Evolutionary conservation across 345 rosid species (phyloP), one percentile per base, ranked within the genome.

Genomic region (Brassica incana): DNA sequence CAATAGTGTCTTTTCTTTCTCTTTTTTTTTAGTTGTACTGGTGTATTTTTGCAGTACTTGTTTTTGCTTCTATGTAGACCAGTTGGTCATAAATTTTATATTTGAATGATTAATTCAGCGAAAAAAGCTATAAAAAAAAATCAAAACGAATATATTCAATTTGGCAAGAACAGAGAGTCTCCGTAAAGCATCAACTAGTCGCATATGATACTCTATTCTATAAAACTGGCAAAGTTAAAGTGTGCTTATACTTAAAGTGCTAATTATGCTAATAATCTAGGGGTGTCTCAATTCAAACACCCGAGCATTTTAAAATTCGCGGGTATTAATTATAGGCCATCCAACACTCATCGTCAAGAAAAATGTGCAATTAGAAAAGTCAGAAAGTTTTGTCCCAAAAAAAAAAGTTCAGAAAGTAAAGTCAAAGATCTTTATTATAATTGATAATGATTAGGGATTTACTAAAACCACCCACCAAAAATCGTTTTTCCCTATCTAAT

Each of bases 341-440:
- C 69, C 29, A 65, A 61, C 50, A 43, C 52, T 69, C 62, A 27
- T 15, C 23, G 71, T 65, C 40, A 58, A 2, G 67, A 77, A 69
- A 77, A 77, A 52, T 52, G 8, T 52, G 58, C 20, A 0, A 52
- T 58, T n/a, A 52, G 71, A 78, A 71, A 78, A 78, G 76, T 78
- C 81, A 6, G 1, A 45, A 29, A 29, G 1, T 29, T 29, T 29
- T 29, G 32, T 29, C 32, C 32, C 32, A 29, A 29, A 29, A 29
- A 29, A 27, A 71, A 71, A 78, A 78, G 76, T 78, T 29, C 81
- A 6, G 1, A 45, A 58, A 70, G 71, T 33, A 71, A 25, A 52
- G 66, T 71, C 81, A 78, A 77, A 69, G 63, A 2, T 69, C 33
- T 30, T 6, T 30, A 48, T 8, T 14, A n/a, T n/a, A 52, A 5